Base-by-base conservation (phyloP, 129 eudicot genomes). In the Apium graveolens region DNA sequence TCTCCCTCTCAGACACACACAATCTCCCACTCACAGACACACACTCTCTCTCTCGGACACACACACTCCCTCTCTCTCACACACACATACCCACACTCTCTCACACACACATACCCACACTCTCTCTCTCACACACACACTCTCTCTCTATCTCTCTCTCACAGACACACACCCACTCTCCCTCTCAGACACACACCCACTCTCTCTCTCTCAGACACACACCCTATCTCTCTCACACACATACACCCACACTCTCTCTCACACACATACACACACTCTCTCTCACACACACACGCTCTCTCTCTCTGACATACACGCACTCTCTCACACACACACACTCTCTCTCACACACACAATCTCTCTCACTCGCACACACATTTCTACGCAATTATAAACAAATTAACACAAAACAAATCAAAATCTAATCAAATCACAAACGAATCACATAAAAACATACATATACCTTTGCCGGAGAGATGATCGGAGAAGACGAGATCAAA, bases 401-500 rank as follows among this genome's bases (percentile, higher is more conserved):
- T 11, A 27, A 73, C 46, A 73, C 39, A 37, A 70, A 69, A 70
- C 74, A 16, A 13, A 70, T n/a, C 74, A 70, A 18, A 69, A 70
- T 20, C 2, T 1, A 5, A 70, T 0, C 26, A 37, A 70, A 70
- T 70, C 44, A 20, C 5, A 68, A 0, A 68, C 6, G 21, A 37
- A 70, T 69, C 35, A 37, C 26, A 11, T 1, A 5, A 3, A 24
- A 0, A 42, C 3, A 1, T 1, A 72, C 9, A 5, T 14, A 35
- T 37, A 73, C 77, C 60, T 73, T 17, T 13, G 7, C 39, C 60
- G n/a, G 57, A 42, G 39, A 73, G 11, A 14, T 29, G 60, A 73
- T 73, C 60, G 10, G 39, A 73, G 39, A 73, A 44, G 39, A 73
- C 26, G 38, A 73, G 77, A 73, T 73, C 77, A 16, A 73, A 73